Conservation (phyloP, 768 basidiomycete genomes). For the Termitomyces eurrhizus region DNA sequence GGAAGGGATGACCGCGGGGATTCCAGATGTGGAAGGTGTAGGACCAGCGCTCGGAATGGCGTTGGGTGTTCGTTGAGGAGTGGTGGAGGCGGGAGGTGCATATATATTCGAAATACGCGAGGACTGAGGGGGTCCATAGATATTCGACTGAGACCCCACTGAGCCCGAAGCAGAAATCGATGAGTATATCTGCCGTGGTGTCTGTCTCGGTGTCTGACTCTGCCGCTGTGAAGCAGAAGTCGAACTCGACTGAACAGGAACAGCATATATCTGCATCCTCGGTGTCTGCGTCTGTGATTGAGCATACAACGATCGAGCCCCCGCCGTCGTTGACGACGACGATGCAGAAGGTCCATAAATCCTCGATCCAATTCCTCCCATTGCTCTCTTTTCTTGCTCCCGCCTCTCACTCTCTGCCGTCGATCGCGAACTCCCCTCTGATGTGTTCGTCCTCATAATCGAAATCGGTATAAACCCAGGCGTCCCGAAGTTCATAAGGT, state of each 20-base stretch:
- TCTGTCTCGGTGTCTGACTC: conserved; percentile 4
- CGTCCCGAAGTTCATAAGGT: conserved; percentile 8
- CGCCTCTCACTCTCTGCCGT: background rate
- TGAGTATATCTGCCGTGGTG: conserved; percentile 7
- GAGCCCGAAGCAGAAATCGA: background rate
- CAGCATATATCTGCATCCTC: conserved; percentile 2
- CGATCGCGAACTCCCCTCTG: conserved; percentile 4
- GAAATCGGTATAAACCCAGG: conserved; percentile 1
- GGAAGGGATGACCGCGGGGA: background rate
- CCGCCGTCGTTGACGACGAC: background rate
- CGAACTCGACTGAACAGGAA: background rate
- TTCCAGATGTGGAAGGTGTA: background rate
- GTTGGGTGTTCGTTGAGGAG: background rate
- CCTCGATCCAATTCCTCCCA: background rate
- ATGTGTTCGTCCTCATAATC: background rate
- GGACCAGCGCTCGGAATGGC: background rate
- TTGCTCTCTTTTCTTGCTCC: background rate
- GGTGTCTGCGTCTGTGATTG: background rate
- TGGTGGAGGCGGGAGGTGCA: background rate
- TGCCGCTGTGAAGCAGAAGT: background rate
- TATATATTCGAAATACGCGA: background rate
- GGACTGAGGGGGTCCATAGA: background rate
- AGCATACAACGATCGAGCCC: background rate
- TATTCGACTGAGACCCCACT: background rate
- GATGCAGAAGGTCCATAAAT: conserved; percentile 4